Conservation (phyloP, 345 rosid species). For the Aethionema arabicum region DNA sequence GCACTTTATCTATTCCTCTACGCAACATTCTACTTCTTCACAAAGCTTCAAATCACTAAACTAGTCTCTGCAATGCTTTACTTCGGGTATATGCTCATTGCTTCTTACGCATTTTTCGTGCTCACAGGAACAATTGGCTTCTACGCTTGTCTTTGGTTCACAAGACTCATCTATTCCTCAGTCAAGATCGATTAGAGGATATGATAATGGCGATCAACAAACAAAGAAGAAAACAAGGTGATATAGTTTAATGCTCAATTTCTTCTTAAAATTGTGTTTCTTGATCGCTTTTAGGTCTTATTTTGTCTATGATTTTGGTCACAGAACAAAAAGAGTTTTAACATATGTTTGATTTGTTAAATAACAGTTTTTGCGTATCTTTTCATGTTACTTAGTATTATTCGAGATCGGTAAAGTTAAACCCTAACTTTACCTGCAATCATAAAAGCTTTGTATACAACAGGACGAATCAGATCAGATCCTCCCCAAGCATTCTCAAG, state of each 20-base stretch:
- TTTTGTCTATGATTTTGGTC: conserved; percentile 28
- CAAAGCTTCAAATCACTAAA: conserved; percentile 83
- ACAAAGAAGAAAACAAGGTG: conserved; percentile 25
- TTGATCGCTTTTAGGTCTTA: conserved; percentile 33
- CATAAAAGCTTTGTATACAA: conserved; percentile 57
- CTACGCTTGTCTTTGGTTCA: conserved; percentile 86
- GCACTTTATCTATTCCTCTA: conserved; percentile 75
- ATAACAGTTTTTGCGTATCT: conserved; percentile 7
- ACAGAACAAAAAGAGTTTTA: conserved; percentile 12
- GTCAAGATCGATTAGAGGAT: conserved; percentile 64
- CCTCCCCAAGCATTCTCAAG: conserved; percentile 64
- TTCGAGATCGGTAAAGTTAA: not conserved
- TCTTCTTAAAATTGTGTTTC: conserved; percentile 25
- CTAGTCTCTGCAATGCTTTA: conserved; percentile 67
- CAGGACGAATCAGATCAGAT: conserved; percentile 37
- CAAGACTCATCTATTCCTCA: conserved; percentile 80
- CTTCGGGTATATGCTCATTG: conserved; percentile 85
- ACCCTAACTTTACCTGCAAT: conserved; percentile 49
- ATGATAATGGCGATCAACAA: conserved; percentile 7
- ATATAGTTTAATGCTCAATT: conserved; percentile 28
- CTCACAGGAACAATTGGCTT: conserved; percentile 79
- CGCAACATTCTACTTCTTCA: conserved; percentile 84
- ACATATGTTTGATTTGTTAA: conserved; percentile 33
- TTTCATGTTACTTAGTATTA: conserved; percentile 7
- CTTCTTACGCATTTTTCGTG: conserved; percentile 71